Conservation (phyloP, 441 rosid species). For the Erodium texanum region DNA sequence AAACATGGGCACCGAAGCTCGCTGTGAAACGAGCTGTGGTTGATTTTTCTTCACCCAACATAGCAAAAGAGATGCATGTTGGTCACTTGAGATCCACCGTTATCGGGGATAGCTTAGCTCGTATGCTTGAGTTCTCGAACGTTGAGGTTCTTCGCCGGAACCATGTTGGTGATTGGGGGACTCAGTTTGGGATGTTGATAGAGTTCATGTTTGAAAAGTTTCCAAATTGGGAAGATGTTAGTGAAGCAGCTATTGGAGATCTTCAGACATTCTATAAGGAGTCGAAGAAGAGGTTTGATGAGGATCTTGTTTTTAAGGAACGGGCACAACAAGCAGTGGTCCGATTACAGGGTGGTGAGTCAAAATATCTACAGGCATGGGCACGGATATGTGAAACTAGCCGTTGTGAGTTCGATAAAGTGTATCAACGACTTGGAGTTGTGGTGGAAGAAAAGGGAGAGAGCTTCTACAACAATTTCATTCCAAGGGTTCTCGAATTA, state of each 20-base stretch:
- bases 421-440: slow-evolving; percentile 64
- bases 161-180: slow-evolving; percentile 99
- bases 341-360: slow-evolving; percentile 88
- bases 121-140: slow-evolving; percentile 81
- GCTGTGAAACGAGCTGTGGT: slow-evolving; percentile 59
- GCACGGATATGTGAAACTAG: slow-evolving; percentile 76
- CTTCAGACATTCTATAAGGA: slow-evolving; percentile 73
- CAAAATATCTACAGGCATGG: slow-evolving; percentile 69
- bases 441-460: slow-evolving; percentile 92
- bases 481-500: slow-evolving; percentile 46
- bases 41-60: slow-evolving; percentile 94
- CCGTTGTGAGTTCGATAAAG: slow-evolving; percentile 65
- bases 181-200: slow-evolving; percentile 96
- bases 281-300: slow-evolving; percentile 70
- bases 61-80: slow-evolving; percentile 95
- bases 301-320: slow-evolving; percentile 63
- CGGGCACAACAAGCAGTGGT: slow-evolving; percentile 87
- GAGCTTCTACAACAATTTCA: slow-evolving; percentile 80
- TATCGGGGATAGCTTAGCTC: slow-evolving; percentile 84
- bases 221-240: slow-evolving; percentile 55
- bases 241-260: slow-evolving; percentile 73
- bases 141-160: slow-evolving; percentile 85
- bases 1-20: slow-evolving; percentile 68
- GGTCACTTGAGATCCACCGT: slow-evolving; percentile 91
- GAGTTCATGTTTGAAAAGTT: slow-evolving; percentile 78